Percentiles rank a stretch among this genome's conserved stretches.
phyloP scores from a whole-genome alignment of 495 filamentous ascomycete species.

The Lasiosphaeriaceae sp. region DNA sequence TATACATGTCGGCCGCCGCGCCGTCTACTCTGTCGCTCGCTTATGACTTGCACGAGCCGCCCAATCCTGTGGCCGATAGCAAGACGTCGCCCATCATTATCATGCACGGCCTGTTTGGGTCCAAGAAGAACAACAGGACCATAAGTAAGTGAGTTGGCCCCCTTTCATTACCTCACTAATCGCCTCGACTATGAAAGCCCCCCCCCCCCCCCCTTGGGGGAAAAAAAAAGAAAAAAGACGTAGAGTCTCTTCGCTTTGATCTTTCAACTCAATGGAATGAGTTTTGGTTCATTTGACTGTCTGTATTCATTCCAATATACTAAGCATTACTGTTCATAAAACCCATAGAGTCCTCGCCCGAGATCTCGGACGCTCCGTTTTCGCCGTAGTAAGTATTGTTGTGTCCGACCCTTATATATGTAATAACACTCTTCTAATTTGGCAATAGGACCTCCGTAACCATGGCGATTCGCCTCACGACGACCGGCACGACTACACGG shows the following conservation, averaged over 20 bases:
- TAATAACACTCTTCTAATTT: too few relatives aligned
- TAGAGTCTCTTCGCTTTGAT: too few relatives aligned
- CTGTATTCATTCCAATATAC: too few relatives aligned
- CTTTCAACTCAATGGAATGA: too few relatives aligned
- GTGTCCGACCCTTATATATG: background rate
- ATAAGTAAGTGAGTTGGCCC: conserved; percentile 81
- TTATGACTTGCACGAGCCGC: conserved; percentile 57
- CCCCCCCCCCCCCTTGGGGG: too few relatives aligned
- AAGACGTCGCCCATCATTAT: conserved; percentile 71
- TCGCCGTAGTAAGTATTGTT: conserved; percentile 63
- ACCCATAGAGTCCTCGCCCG: conserved; percentile 75
- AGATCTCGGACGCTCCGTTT: conserved; percentile 77
- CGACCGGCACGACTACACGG: conserved; percentile 71
- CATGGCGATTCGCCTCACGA: conserved; percentile 88
- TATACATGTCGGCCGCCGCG: background rate
- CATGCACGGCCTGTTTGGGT: conserved; percentile 92
- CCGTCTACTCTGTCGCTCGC: conserved; percentile 42
- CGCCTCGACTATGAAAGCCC: background rate
- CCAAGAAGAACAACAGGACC: conserved; percentile 90
- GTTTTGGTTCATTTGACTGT: too few relatives aligned
- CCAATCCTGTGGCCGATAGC: conserved; percentile 29
- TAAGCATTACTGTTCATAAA: too few relatives aligned
- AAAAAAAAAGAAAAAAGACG: background rate
- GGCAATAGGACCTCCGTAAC: conserved; percentile 88
- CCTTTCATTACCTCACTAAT: background rate